Percentiles rank a stretch among this genome's conserved stretches.
phyloP scores from a whole-genome alignment of 768 basidiomycete genomes.

The Xerocomellus dryophilus region DNA sequence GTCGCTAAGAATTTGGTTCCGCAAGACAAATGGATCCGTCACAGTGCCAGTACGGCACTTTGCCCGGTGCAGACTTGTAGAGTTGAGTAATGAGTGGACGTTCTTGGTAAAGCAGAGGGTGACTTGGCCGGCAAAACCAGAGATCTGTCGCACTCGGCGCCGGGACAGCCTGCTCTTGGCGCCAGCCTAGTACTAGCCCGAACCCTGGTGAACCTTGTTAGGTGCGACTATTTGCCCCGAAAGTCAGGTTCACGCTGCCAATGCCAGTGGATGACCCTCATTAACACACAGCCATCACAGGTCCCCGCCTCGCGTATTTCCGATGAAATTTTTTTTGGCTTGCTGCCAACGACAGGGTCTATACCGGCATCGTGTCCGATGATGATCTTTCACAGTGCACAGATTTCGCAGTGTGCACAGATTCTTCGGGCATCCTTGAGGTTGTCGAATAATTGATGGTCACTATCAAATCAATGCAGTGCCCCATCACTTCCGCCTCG shows the following conservation, averaged over 20 bases:
- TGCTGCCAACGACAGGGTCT: constrained; percentile 21
- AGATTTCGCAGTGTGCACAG: not conserved
- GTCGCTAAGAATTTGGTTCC: constrained; percentile 38
- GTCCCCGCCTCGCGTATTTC: constrained; percentile 40
- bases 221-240: constrained; percentile 31
- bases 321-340: constrained; percentile 33
- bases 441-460: not conserved
- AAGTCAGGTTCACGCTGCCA: constrained; percentile 19
- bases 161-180: constrained; percentile 27
- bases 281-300: constrained; percentile 38
- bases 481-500: constrained; percentile 15
- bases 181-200: constrained; percentile 24
- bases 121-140: constrained; percentile 13
- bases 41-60: constrained; percentile 29
- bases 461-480: not conserved
- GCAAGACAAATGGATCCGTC: constrained; percentile 33
- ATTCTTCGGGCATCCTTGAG: constrained; percentile 3
- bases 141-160: constrained; percentile 17
- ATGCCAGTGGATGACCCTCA: constrained; percentile 23
- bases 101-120: constrained; percentile 19
- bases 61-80: constrained; percentile 21
- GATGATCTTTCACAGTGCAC: not conserved
- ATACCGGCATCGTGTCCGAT: constrained; percentile 13
- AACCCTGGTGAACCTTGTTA: constrained; percentile 31
- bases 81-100: constrained; percentile 28